phyloP scores from a whole-genome alignment of 352 stramenopile species.

The Phytophthora fragariae region DNA sequence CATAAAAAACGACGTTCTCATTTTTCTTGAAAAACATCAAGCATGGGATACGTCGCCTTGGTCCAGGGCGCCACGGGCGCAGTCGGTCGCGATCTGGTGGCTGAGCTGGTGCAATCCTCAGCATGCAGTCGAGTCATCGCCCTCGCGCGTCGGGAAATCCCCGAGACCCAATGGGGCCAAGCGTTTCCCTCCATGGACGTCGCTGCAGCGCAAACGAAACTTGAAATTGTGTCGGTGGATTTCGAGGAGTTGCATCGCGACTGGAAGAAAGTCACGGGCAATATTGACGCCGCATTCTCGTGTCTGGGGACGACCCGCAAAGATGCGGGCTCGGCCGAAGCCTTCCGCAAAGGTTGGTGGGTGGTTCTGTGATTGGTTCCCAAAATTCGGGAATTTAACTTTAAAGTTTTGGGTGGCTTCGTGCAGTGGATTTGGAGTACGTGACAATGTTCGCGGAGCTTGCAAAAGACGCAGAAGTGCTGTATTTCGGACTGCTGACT shows the following conservation, averaged over 20 bases:
- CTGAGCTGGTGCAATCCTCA: constrained; percentile 61
- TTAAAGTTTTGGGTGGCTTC: neutral
- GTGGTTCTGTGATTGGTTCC: neutral
- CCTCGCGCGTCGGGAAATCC: constrained; percentile 64
- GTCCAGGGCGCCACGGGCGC: constrained; percentile 71
- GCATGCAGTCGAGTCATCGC: constrained; percentile 70
- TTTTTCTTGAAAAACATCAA: too few relatives aligned
- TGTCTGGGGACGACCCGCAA: constrained; percentile 79
- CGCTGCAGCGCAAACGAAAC: constrained; percentile 47
- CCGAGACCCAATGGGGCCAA: constrained; percentile 43
- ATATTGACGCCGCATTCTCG: constrained; percentile 66
- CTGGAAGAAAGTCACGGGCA: constrained; percentile 39
- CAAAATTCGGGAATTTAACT: constrained; percentile 9
- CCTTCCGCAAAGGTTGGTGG: constrained; percentile 61
- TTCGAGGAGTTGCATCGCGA: constrained; percentile 59
- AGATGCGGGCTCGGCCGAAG: constrained; percentile 63
- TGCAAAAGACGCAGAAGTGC: constrained; percentile 46
- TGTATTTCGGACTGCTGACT: constrained; percentile 73
- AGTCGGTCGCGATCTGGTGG: constrained; percentile 71
- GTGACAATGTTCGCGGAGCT: constrained; percentile 58
- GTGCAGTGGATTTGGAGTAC: constrained; percentile 75
- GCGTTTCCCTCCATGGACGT: constrained; percentile 61
- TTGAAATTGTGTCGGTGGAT: constrained; percentile 60
- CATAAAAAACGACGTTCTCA: neutral
- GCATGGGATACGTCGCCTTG: constrained; percentile 54